A percentile compares a stretch with the other conserved stretches of the same genome.
Evolutionary conservation across 2,329 filamentous ascomycete genomes (phyloP).

Genomic region (Fusarium agapanthi): DNA sequence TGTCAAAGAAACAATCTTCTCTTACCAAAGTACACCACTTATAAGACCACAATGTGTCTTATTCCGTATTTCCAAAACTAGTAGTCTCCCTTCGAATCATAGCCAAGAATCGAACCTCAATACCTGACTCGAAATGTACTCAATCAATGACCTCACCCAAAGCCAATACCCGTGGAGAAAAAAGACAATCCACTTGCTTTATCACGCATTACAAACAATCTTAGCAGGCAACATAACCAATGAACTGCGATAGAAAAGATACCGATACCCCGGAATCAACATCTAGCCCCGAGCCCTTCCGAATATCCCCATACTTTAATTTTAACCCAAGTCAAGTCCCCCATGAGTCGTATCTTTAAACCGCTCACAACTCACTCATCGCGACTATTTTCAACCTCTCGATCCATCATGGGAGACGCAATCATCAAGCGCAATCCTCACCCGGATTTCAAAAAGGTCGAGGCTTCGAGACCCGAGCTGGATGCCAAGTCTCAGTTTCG

Average conservation of each 20-base stretch:
- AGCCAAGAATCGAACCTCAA: neutral
- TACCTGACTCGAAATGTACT: slow-evolving; percentile 1
- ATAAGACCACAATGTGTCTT: neutral
- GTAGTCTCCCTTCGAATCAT: neutral
- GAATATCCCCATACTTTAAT: slow-evolving; percentile 6
- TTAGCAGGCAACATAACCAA: slow-evolving; percentile 6
- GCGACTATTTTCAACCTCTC: slow-evolving; percentile 10
- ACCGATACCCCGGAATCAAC: slow-evolving; percentile 2
- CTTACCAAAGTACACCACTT: neutral
- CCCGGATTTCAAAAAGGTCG: slow-evolving; percentile 77
- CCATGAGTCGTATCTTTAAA: slow-evolving; percentile 6
- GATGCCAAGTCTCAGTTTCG: slow-evolving; percentile 57
- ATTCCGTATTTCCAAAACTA: neutral
- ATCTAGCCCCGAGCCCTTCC: slow-evolving; percentile 2
- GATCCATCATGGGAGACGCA: slow-evolving; percentile 43
- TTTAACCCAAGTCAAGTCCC: neutral
- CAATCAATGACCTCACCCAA: slow-evolving; percentile 15
- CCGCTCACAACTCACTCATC: slow-evolving; percentile 4
- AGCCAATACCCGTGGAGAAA: slow-evolving; percentile 15
- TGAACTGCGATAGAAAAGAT: neutral
- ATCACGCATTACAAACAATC: slow-evolving; percentile 30
- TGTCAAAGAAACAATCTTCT: neutral
- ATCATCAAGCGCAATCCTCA: slow-evolving; percentile 64
- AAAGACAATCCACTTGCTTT: slow-evolving; percentile 25
- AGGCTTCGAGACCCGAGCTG: slow-evolving; percentile 71